Conservation (phyloP, 2,329 filamentous ascomycete species). For the Chlorencoelia australis region DNA sequence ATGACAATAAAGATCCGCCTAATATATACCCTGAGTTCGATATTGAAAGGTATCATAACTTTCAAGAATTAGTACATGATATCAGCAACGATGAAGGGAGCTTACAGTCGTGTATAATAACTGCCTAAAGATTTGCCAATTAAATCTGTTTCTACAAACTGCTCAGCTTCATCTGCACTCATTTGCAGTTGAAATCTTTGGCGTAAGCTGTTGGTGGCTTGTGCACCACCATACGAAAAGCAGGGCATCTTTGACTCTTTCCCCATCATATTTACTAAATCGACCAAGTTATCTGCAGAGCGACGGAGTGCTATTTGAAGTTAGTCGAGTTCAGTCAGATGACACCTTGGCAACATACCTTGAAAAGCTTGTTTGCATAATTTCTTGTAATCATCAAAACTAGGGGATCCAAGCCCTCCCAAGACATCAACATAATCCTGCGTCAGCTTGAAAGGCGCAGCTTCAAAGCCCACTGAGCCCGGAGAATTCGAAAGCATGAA, state of each 20-base stretch:
- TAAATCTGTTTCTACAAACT: constrained; percentile 70
- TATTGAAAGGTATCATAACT: constrained; percentile 84
- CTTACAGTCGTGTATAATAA: constrained; percentile 78
- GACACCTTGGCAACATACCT: constrained; percentile 36
- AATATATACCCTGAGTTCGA: constrained; percentile 80
- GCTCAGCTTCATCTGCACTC: constrained; percentile 71
- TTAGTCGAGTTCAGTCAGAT: constrained; percentile 5
- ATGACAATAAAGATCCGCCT: constrained; percentile 3
- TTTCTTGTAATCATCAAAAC: constrained; percentile 66
- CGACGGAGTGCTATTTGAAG: constrained; percentile 51
- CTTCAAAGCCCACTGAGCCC: constrained; percentile 75
- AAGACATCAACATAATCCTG: constrained; percentile 80
- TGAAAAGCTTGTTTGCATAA: constrained; percentile 79
- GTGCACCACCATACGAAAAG: constrained; percentile 63
- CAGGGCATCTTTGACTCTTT: constrained; percentile 77
- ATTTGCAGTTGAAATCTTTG: constrained; percentile 75
- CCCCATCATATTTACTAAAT: constrained; percentile 77
- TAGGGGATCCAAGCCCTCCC: constrained; percentile 58
- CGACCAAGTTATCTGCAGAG: constrained; percentile 71
- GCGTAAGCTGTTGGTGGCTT: constrained; percentile 58
- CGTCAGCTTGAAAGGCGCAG: constrained; percentile 77
- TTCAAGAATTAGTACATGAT: constrained; percentile 6
- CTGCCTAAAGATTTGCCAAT: constrained; percentile 74
- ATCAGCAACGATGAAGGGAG: constrained; percentile 7
- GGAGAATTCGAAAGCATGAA: constrained; percentile 86